Evolutionary conservation across 2,329 filamentous ascomycete genomes (phyloP).

Genomic region (Didymella lethalis): DNA sequence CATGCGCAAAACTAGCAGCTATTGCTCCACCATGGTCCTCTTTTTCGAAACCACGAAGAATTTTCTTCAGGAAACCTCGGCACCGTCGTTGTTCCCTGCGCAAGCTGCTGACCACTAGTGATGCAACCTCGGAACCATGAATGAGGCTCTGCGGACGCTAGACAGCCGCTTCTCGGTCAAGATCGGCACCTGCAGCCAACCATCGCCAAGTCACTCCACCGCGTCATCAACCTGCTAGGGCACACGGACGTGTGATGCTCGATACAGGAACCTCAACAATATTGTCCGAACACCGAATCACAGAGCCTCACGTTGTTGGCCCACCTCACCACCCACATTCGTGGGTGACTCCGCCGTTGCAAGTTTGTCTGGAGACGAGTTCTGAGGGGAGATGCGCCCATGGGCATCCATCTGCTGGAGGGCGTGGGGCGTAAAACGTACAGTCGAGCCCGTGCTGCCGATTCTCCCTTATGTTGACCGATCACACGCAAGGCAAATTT

Average conservation of each 20-base stretch:
- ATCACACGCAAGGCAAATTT: slow-evolving; percentile 25
- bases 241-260: slow-evolving; percentile 11
- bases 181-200: slow-evolving; percentile 29
- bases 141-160: slow-evolving; percentile 25
- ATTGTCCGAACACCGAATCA: slow-evolving; percentile 9
- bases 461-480: slow-evolving; percentile 21
- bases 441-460: slow-evolving; percentile 23
- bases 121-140: slow-evolving; percentile 31
- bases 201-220: slow-evolving; percentile 15
- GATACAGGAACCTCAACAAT: slow-evolving; percentile 14
- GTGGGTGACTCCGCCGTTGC: slow-evolving; percentile 21
- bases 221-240: slow-evolving; percentile 4
- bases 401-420: slow-evolving; percentile 21
- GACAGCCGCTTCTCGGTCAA: slow-evolving; percentile 29
- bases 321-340: slow-evolving; percentile 14
- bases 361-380: slow-evolving; percentile 10
- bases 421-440: slow-evolving; percentile 24
- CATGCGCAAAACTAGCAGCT: slow-evolving; percentile 19
- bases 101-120: slow-evolving; percentile 32
- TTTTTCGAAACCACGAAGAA: slow-evolving; percentile 33
- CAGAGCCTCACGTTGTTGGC: slow-evolving; percentile 13
- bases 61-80: slow-evolving; percentile 25
- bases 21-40: slow-evolving; percentile 31
- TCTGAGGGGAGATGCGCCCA: slow-evolving; percentile 15
- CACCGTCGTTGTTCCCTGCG: slow-evolving; percentile 15